Evolutionary conservation across 495 filamentous ascomycete genomes (phyloP), one percentile per base, ranked within the genome.

Genomic region (Parathielavia appendiculata): DNA sequence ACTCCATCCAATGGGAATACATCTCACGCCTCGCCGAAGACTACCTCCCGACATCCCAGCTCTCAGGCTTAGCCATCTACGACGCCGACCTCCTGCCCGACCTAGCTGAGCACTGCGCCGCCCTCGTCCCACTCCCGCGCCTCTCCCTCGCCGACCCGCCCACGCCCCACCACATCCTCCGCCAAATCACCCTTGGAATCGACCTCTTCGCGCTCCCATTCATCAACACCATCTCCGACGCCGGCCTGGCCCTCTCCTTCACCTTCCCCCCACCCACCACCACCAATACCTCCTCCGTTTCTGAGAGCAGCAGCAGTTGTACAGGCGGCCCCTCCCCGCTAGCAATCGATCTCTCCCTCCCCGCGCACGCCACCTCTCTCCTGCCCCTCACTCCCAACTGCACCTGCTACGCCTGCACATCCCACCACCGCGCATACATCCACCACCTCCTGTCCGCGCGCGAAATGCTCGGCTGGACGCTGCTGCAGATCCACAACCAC

Each of bases 391-490:
- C 64, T 0, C 54, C 74, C 30, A 73, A 69, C 41, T 98, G 93
- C 72, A 59, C 71, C 19, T 98, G 93, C 78, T 93, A 95, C 68
- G 74, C 91, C 19, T 98, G 93, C 76, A 82, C 75, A 1, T 79
- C 80, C 13, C 95, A 98, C 70, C 90, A 96, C 71, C 76, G 83
- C 7, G 92, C 95, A 1, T 97, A 87, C 72, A 62, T 97, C 35
- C 86, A 90, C 58, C 95, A 98, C 67, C 80, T 98, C 6, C 79
- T 98, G 5, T 69, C 76, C 16, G 90, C 93, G 0, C 92, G 91
- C 63, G 93, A 98, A 70, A 97, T 98, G 95, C 84, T 96, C 3
- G 92, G 83, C 23, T 98, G 93, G 93, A 87, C 89, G 3, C 78
- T 98, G 14, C 75, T 98, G 26, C 92, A 96, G 69, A 78, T 95